These are phyloP conservation scores for Maudiozyma saulgeensis DNA, from an alignment of 805 yeast genomes.

Conservation along the genomic window DNA sequence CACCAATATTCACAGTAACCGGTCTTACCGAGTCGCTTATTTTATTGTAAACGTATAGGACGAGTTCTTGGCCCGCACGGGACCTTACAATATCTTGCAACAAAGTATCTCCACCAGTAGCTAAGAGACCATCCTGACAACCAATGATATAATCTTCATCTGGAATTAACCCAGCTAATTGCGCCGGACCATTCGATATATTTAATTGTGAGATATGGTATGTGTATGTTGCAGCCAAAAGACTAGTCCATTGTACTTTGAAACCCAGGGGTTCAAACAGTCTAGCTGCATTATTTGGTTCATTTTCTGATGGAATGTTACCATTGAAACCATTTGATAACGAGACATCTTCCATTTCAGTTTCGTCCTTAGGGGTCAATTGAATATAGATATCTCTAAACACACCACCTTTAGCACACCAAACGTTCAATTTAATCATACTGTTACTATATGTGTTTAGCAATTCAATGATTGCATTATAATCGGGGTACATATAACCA, in stretches of 20 bases:
- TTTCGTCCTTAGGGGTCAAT: conserved; percentile 25
- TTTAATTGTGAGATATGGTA: conserved; percentile 78
- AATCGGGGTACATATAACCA: conserved; percentile 34
- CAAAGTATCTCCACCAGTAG: conserved; percentile 79
- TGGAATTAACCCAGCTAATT: conserved; percentile 70
- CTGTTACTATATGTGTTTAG: conserved; percentile 8
- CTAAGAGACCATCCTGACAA: conserved; percentile 73
- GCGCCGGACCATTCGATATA: conserved; percentile 67
- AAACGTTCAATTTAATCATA: conserved; percentile 46
- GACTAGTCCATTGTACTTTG: conserved; percentile 66
- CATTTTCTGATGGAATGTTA: conserved; percentile 9
- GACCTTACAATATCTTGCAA: conserved; percentile 58
- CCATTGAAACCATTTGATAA: conserved; percentile 11
- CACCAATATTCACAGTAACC: conserved; percentile 75
- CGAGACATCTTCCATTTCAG: conserved; percentile 19
- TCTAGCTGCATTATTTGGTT: not conserved
- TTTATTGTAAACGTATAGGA: conserved; percentile 74
- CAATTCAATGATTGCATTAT: conserved; percentile 28
- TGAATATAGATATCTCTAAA: conserved; percentile 32
- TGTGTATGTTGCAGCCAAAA: conserved; percentile 67
- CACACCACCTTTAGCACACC: conserved; percentile 83
- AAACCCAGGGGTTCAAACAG: conserved; percentile 49
- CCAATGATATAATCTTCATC: conserved; percentile 85
- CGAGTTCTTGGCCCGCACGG: conserved; percentile 37
- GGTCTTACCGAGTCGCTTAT: conserved; percentile 82